These are phyloP conservation scores for Alternaria dauci DNA, from an alignment of 2,329 filamentous ascomycete genomes.

Conservation along the genomic window DNA sequence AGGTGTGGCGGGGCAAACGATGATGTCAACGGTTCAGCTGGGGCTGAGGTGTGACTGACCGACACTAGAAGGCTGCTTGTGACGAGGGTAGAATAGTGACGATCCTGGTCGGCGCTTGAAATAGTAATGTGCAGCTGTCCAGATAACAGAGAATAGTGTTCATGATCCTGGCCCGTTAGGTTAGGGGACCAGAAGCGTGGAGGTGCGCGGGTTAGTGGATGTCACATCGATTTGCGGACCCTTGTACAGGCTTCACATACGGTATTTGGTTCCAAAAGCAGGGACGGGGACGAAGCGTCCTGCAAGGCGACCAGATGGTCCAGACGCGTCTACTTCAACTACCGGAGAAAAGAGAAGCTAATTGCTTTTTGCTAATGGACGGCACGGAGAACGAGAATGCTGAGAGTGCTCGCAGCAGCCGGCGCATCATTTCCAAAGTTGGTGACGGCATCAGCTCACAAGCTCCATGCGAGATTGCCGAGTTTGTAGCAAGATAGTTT, in stretches of 20 bases:
- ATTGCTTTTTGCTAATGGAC: not conserved
- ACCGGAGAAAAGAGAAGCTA: not conserved
- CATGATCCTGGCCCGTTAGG: conserved; percentile 8
- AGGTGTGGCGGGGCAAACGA: conserved; percentile 25
- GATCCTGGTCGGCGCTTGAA: conserved; percentile 8
- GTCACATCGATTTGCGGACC: conserved; percentile 20
- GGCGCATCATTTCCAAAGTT: not conserved
- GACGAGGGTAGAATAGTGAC: not conserved
- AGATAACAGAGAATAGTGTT: conserved; percentile 15
- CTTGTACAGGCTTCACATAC: conserved; percentile 15
- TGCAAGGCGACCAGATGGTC: conserved; percentile 10
- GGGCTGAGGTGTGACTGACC: conserved; percentile 2
- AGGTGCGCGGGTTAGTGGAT: conserved; percentile 16
- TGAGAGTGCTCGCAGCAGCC: not conserved
- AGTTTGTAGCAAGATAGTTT: not conserved
- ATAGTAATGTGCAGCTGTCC: conserved; percentile 16
- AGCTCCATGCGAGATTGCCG: conserved; percentile 11
- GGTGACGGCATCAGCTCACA: conserved; percentile 10
- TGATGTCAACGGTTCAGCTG: conserved; percentile 20
- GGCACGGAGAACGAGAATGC: not conserved
- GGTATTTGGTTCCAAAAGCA: conserved; percentile 17
- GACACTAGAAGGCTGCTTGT: conserved; percentile 1
- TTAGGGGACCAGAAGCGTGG: conserved; percentile 9
- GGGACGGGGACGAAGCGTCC: conserved; percentile 18
- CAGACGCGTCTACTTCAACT: conserved; percentile 4